Evolutionary conservation across 257 asterid genomes (phyloP), one percentile per base, ranked within the genome.

Genomic region (Rehmannia glutinosa): DNA sequence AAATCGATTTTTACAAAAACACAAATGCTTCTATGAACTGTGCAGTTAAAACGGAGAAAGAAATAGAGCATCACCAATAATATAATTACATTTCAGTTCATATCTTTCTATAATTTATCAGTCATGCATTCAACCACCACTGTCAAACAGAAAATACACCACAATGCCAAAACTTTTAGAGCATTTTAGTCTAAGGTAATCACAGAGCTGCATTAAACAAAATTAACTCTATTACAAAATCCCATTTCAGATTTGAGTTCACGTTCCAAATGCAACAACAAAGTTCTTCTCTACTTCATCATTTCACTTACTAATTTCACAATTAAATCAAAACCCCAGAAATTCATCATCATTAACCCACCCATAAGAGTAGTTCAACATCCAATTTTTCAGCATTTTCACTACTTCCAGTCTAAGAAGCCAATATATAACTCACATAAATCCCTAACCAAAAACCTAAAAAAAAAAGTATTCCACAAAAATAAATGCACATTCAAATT

Each of bases 241-340:
- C 47, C 33, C 24, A 36, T 56, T 28, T 46, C 25, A 47, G 19
- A 9, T 8, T 28, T 1, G 5, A 57, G 11, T 55, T 56, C 68
- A 38, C 1, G 21, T 20, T 71, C 15, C 51, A 61, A 35, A 70
- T 66, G 62, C 71, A 65, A 36, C 38, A 35, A 30, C 36, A 30
- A 3, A 30, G 36, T 30, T 30, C 36, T 30, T 52, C 59, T 52
- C 15, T 24, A 62, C 28, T 32, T 16, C 49, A 23, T 23, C 24
- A 12, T 42, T n/a, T 52, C 21, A 6, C 6, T 20, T 16, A n/a
- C n/a, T 51, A 23, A 35, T 51, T 13, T 13, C 30, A 20, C 12
- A 16, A 36, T 8, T 13, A 19, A n/a, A 39, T 43, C n/a, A 43
- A 43, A 45, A 30, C 3, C 6, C 21, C 36, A 32, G 42, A 69